phyloP scores from a whole-genome alignment of 1,284 basidiomycete genomes.

The Cystobasidium sp. region DNA sequence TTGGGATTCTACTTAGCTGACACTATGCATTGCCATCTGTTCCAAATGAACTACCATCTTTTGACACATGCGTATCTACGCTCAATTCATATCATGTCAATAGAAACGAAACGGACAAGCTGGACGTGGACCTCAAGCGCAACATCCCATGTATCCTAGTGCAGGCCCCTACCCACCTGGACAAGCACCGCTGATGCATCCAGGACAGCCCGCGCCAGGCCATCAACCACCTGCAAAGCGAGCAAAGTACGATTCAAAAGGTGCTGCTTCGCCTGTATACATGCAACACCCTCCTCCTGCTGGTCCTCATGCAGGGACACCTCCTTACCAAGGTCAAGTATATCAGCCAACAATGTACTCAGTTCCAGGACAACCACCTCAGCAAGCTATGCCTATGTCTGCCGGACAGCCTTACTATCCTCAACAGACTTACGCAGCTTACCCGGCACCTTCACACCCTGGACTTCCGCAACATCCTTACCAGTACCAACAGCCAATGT shows the following conservation, averaged over 20 bases:
- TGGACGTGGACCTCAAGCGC: no score
- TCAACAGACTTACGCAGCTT: not conserved
- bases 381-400: conserved; percentile 16
- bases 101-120: no score
- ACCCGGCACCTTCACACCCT: conserved; percentile 1
- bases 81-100: no score
- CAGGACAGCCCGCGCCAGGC: conserved; percentile 4
- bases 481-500: conserved; percentile 36
- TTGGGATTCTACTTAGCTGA: not conserved
- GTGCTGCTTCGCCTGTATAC: not conserved
- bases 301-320: not conserved
- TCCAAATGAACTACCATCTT: no score
- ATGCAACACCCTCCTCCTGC: not conserved
- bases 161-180: not conserved
- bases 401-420: conserved; percentile 8
- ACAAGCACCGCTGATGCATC: conserved; percentile 9
- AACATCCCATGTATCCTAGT: no score
- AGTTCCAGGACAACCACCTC: not conserved
- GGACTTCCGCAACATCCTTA: conserved; percentile 16
- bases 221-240: conserved; percentile 18
- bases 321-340: conserved; percentile 9
- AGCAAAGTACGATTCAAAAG: conserved; percentile 15
- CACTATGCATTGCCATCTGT: no score
- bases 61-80: no score
- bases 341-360: not conserved